Conservation (phyloP, 768 basidiomycete genomes). For the Leccinum olivaceopallidum region DNA sequence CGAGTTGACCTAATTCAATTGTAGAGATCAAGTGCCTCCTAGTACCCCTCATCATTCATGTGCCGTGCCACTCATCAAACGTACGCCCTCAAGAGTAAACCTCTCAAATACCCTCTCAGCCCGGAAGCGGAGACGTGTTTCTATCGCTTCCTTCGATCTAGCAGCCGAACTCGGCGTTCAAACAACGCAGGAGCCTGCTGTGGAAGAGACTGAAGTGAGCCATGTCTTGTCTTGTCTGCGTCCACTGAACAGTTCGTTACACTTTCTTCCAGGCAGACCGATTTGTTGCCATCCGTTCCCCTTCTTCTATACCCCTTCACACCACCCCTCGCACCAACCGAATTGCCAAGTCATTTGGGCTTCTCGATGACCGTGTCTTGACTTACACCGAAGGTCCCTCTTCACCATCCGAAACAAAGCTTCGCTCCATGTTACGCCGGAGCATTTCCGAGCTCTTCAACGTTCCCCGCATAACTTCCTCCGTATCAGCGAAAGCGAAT, state of each 20-base stretch:
- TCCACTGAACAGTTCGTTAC: conserved; percentile 2
- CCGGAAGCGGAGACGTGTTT: conserved; percentile 44
- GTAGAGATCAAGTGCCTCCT: conserved; percentile 27
- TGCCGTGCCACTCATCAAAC: conserved; percentile 35
- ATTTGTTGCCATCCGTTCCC: conserved; percentile 57
- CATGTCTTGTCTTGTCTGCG: not conserved
- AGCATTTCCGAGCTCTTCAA: conserved; percentile 54
- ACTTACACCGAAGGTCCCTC: conserved; percentile 46
- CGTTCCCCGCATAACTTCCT: conserved; percentile 28
- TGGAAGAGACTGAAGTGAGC: conserved; percentile 33
- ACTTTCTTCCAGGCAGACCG: conserved; percentile 49
- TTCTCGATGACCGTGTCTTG: conserved; percentile 55
- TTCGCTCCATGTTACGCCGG: conserved; percentile 49
- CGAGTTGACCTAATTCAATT: conserved; percentile 17
- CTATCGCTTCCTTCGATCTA: conserved; percentile 40
- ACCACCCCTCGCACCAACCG: conserved; percentile 67
- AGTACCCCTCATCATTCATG: conserved; percentile 29
- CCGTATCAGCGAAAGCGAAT: conserved; percentile 59
- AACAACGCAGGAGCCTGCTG: conserved; percentile 14
- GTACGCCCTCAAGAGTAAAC: conserved; percentile 38
- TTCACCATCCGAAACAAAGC: conserved; percentile 38
- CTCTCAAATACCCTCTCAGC: conserved; percentile 42
- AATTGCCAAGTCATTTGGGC: conserved; percentile 61
- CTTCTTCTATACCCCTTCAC: conserved; percentile 53
- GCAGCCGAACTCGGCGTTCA: conserved; percentile 33